Evolutionary conservation across 345 rosid genomes (phyloP).

Genomic region (Xanthoceras sorbifolium): DNA sequence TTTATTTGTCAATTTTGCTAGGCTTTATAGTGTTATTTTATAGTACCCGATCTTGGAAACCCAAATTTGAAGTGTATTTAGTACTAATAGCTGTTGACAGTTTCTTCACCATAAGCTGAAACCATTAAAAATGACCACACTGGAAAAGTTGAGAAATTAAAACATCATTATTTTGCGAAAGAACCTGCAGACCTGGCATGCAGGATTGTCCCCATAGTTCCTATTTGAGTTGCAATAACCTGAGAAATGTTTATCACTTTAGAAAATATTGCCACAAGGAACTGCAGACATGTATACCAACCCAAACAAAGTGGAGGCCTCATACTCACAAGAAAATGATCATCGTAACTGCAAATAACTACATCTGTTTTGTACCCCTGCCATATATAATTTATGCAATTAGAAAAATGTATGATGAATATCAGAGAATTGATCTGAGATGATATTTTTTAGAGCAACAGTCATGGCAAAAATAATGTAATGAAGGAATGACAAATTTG

Average conservation of each 20-base stretch:
- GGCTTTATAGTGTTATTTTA: not conserved
- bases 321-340: conserved; percentile 77
- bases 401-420: conserved; percentile 1
- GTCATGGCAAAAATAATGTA: not conserved
- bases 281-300: not conserved
- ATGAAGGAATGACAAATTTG: not conserved
- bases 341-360: conserved; percentile 73
- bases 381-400: conserved; percentile 22
- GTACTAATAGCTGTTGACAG: not conserved
- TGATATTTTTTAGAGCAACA: not conserved
- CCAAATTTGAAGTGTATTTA: not conserved
- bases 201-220: conserved; percentile 83
- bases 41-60: not conserved
- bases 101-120: not conserved
- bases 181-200: conserved; percentile 62
- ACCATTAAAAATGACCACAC: not conserved
- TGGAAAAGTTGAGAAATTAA: not conserved
- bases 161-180: not conserved
- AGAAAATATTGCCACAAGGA: not conserved
- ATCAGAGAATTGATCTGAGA: not conserved
- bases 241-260: conserved; percentile 35
- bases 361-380: conserved; percentile 86
- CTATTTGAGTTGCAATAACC: conserved; percentile 89
- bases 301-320: not conserved
- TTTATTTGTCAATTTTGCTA: not conserved